These are phyloP conservation scores for Venturia pyrina DNA, from an alignment of 2,329 filamentous ascomycete species.

Conservation along the genomic window DNA sequence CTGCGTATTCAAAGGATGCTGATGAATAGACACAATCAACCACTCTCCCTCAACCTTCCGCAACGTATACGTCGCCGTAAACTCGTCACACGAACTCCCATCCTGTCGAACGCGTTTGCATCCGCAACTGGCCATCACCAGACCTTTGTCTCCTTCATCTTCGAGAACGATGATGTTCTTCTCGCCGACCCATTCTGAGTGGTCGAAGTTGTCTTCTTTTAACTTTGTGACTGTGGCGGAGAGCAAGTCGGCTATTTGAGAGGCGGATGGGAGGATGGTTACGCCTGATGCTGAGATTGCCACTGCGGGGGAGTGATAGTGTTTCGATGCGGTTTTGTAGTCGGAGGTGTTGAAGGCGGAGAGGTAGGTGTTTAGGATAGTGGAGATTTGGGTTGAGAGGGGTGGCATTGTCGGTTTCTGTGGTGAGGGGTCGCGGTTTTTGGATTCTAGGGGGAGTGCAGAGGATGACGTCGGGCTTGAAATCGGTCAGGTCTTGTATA, in stretches of 20 bases:
- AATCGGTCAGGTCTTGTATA: not conserved
- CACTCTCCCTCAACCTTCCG: not conserved
- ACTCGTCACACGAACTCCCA: not conserved
- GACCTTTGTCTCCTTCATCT: not conserved
- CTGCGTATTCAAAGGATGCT: not conserved
- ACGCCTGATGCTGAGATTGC: not conserved
- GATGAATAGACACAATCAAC: conserved; percentile 9
- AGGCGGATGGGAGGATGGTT: not conserved
- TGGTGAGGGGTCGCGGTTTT: not conserved
- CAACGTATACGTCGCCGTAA: conserved; percentile 6
- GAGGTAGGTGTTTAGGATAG: not conserved
- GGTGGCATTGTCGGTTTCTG: not conserved
- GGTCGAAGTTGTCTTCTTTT: not conserved
- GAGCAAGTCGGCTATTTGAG: not conserved
- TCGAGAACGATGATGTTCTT: not conserved
- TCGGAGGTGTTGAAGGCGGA: not conserved
- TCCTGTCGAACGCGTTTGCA: not conserved
- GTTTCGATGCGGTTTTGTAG: not conserved
- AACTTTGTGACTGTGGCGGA: not conserved
- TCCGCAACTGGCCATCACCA: conserved; percentile 2
- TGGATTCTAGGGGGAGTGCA: not conserved
- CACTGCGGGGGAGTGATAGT: not conserved
- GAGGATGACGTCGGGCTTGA: not conserved
- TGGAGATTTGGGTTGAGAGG: not conserved
- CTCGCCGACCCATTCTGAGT: conserved; percentile 5